Base-by-base conservation (phyloP, 306 rosid genomes). In the Glycine latifolia region DNA sequence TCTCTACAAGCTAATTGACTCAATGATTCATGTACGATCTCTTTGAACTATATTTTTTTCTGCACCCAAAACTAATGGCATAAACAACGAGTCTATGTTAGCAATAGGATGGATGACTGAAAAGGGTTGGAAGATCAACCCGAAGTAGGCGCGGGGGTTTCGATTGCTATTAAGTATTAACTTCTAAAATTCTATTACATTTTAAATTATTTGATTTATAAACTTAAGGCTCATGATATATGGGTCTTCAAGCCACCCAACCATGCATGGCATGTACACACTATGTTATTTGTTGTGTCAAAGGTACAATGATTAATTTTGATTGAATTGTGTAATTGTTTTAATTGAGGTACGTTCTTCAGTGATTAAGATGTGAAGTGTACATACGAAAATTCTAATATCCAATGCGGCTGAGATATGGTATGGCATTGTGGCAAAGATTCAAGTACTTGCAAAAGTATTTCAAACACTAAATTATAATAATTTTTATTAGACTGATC, bases 71-170 rank as follows among this genome's bases (percentile, higher is more conserved):
- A 35, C 31, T 17, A 35, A 35, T 20, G 63, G 41, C 35, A 78
- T 54, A 54, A 69, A 68, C 37, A 68, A 49, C 8, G 26, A 35
- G 53, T 10, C 20, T 77, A 66, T 77, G 62, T 39, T 67, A 43
- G 61, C 26, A 33, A 43, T 43, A 66, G 4, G 33, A 17, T 77
- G 53, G 49, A 65, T 52, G 12, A 63, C 73, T 52, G 49, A 61
- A 48, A 66, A 26, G 26, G 62, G 17, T 33, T 8, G 43, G 63
- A 50, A 50, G 43, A 39, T 39, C 43, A 39, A 39, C 43, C 49
- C 65, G 31, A 26, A 77, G 65, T 77, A 11, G 63, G n/a, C n/a
- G 52, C 10, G 74, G 43, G 68, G 14, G 54, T 56, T 74, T 56
- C 17, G 13, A 17, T 75, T 58, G 66, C 15, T 37, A 56, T 15